phyloP scores from a whole-genome alignment of 352 stramenopile species.

The Phytophthora ohioensis region DNA sequence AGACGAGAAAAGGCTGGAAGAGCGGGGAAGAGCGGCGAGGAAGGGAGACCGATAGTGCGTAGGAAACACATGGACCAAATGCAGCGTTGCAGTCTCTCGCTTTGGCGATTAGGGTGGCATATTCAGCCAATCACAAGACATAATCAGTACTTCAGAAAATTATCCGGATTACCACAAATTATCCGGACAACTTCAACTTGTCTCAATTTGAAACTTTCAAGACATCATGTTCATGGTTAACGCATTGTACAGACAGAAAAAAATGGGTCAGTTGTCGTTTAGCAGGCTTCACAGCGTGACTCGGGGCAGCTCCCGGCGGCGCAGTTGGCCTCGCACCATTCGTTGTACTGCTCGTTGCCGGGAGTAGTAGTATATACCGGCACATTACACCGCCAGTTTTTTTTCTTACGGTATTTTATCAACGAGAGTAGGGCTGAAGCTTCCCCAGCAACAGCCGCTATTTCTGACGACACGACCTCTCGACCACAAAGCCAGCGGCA shows the following conservation, averaged over 20 bases:
- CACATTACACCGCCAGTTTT: too few relatives aligned
- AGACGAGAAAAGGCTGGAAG: slow-evolving; percentile 30
- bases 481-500: too few relatives aligned
- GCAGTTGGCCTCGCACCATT: slow-evolving; percentile 44
- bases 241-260: background rate
- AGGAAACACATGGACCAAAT: slow-evolving; percentile 33
- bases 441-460: too few relatives aligned
- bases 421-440: too few relatives aligned
- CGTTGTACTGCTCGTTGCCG: slow-evolving; percentile 32
- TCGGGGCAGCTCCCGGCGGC: slow-evolving; percentile 36
- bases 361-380: background rate
- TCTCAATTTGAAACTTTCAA: background rate
- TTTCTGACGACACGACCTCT: too few relatives aligned
- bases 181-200: slow-evolving; percentile 32
- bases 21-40: slow-evolving; percentile 34
- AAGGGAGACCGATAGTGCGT: slow-evolving; percentile 23
- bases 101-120: slow-evolving; percentile 12
- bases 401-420: too few relatives aligned
- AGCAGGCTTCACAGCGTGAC: slow-evolving; percentile 34
- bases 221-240: background rate
- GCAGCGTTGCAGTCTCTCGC: slow-evolving; percentile 24
- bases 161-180: slow-evolving; percentile 11
- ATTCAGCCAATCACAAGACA: slow-evolving; percentile 15
- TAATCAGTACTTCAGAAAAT: slow-evolving; percentile 2
- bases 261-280: background rate